Base-by-base conservation (phyloP, 192 early-diverging fungal species). In the Dissophora ornata region DNA sequence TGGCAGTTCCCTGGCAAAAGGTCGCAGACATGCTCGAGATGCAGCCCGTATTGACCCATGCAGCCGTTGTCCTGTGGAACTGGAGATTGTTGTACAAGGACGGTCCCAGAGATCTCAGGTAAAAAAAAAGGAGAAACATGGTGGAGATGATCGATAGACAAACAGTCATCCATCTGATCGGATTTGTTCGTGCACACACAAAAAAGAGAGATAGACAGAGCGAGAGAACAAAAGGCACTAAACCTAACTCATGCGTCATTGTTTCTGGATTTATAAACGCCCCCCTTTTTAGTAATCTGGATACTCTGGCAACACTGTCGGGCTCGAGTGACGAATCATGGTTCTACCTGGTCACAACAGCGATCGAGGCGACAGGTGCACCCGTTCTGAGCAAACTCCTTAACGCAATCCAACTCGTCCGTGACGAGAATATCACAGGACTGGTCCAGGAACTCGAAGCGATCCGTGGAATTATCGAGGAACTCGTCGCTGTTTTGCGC, bases 311-410 rank as follows among this genome's bases (percentile, higher is more conserved):
- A 50, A 96, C 93, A 10, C 96, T 95, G 60, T 90, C 93, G 5
- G 94, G 96, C 15, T 87, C 88, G 29, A 85, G 90, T 52, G 97
- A 99, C 79, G 96, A 99, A 86, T 89, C 91, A 4, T 99, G 97
- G 97, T 99, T 99, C 73, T 97, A 96, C 82, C 85, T 99, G 28
- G 89, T 97, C 50, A 93, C 94, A 11, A 89, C 91, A 2, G 93
- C 91, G 1, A 96, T 96, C 52, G 97, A 99, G 62, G 87, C 90
- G 15, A 85, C 84, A 16, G 94, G 92, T 8, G 94, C 89, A 29
- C 89, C 80, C 34, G 89, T 83, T 48, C 78, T 89, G 8, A 82
- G 86, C 34, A 87, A 90, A 6, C 94, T 96, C 32, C 58, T 95
- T 1, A 69, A 75, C 7, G 91, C 90, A 0, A 86, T 94, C 25